These are phyloP conservation scores for Neonectria hederae DNA, from an alignment of 2,329 filamentous ascomycete species.

Conservation along the genomic window DNA sequence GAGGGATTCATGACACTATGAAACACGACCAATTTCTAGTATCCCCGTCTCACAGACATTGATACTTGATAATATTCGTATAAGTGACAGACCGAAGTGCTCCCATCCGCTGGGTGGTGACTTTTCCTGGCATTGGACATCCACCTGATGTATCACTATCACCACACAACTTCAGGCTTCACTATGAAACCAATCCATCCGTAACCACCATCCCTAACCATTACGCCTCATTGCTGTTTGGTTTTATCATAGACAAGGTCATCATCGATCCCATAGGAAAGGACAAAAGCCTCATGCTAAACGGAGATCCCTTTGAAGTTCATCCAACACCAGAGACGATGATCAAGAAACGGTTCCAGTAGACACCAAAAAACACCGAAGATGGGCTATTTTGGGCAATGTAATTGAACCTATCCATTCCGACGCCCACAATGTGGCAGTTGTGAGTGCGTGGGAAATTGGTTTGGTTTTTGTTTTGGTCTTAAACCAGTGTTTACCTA, in stretches of 20 bases:
- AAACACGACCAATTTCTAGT: too few species aligned
- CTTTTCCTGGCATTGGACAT: neutral
- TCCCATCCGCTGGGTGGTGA: neutral
- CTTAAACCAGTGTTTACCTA: neutral
- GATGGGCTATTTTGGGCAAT: neutral
- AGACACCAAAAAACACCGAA: neutral
- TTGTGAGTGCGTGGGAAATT: neutral
- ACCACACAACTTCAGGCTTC: neutral
- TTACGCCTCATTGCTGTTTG: neutral
- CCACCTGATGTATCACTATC: neutral
- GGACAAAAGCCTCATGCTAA: conserved; percentile 1
- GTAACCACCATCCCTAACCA: neutral
- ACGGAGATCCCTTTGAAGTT: conserved; percentile 14
- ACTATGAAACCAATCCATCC: neutral
- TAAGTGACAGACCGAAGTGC: too few species aligned
- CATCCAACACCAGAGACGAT: neutral
- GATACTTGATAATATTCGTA: neutral
- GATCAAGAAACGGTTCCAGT: neutral
- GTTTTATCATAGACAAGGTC: conserved; percentile 1
- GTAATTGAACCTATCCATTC: neutral
- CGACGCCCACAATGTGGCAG: neutral
- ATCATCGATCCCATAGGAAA: conserved; percentile 6
- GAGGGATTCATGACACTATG: neutral
- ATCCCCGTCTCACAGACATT: neutral
- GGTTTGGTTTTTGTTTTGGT: neutral